These are phyloP conservation scores for Gyromitra esculenta DNA, from an alignment of 2,329 filamentous ascomycete genomes.

Conservation along the genomic window DNA sequence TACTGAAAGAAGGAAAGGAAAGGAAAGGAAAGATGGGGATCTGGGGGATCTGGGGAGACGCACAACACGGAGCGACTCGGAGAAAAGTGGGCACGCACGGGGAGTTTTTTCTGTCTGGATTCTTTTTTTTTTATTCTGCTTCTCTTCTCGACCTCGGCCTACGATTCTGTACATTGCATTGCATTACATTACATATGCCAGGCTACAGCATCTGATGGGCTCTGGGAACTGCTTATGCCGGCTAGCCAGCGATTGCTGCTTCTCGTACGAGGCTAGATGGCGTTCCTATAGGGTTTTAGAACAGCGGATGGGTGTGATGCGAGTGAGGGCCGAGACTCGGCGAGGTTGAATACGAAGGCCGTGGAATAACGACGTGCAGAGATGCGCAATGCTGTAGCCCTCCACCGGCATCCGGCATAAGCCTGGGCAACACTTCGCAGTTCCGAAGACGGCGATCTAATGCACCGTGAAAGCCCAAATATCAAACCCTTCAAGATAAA, in stretches of 20 bases:
- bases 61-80: constrained; percentile 2
- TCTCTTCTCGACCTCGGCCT: not conserved
- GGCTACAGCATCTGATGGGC: constrained; percentile 17
- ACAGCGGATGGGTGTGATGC: constrained; percentile 19
- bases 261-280: constrained; percentile 4
- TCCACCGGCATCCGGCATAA: constrained; percentile 4
- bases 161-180: constrained; percentile 40
- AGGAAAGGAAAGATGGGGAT: not conserved
- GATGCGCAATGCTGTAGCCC: not conserved
- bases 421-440: not conserved
- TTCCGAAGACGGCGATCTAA: constrained; percentile 10
- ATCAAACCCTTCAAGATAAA: constrained; percentile 18
- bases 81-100: not conserved
- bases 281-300: constrained; percentile 13
- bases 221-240: not conserved
- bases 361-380: constrained; percentile 6
- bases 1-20: constrained; percentile 60
- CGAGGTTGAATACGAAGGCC: constrained; percentile 11
- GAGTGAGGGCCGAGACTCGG: constrained; percentile 12
- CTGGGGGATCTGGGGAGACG: not conserved
- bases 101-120: constrained; percentile 16
- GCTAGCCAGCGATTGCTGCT: constrained; percentile 18
- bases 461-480: constrained; percentile 7
- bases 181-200: constrained; percentile 36
- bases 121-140: constrained; percentile 9